Percentiles rank a stretch among this genome's conserved stretches.
Evolutionary conservation across 2,329 filamentous ascomycete species (phyloP).

Genomic region (Hymenoscyphus occultus): DNA sequence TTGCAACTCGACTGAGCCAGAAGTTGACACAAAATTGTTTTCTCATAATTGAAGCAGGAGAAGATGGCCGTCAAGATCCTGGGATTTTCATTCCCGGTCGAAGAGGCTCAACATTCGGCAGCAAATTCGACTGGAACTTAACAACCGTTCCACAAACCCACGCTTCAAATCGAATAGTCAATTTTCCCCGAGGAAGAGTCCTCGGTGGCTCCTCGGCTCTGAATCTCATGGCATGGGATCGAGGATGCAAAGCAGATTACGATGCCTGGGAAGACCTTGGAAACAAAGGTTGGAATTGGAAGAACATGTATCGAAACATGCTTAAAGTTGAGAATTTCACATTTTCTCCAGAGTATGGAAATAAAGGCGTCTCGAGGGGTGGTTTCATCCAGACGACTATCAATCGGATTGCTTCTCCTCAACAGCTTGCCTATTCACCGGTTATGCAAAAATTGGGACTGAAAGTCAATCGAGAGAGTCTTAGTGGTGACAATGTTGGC

Average conservation of each 20-base stretch:
- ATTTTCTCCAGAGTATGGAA: conserved; percentile 16
- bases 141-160: conserved; percentile 38
- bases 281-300: conserved; percentile 43
- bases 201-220: conserved; percentile 40
- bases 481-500: conserved; percentile 49
- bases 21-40: conserved; percentile 37
- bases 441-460: conserved; percentile 47
- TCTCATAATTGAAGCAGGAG: conserved; percentile 33
- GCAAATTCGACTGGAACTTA: conserved; percentile 43
- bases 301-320: conserved; percentile 35
- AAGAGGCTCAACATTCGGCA: conserved; percentile 35
- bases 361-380: conserved; percentile 35
- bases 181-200: conserved; percentile 19
- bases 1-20: conserved; percentile 42
- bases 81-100: conserved; percentile 41
- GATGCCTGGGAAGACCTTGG: conserved; percentile 43
- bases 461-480: conserved; percentile 41
- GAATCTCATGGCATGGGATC: conserved; percentile 30
- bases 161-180: conserved; percentile 24
- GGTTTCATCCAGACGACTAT: conserved; percentile 41
- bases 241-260: conserved; percentile 31
- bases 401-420: conserved; percentile 45
- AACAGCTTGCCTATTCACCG: conserved; percentile 45
- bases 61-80: conserved; percentile 35
- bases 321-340: conserved; percentile 22